Percentiles rank a stretch among this genome's conserved stretches.
These are phyloP conservation scores for Bolboschoenoplectus hybrid DNA, from an alignment of 202 grass and related monocot species.

Conservation along the genomic window DNA sequence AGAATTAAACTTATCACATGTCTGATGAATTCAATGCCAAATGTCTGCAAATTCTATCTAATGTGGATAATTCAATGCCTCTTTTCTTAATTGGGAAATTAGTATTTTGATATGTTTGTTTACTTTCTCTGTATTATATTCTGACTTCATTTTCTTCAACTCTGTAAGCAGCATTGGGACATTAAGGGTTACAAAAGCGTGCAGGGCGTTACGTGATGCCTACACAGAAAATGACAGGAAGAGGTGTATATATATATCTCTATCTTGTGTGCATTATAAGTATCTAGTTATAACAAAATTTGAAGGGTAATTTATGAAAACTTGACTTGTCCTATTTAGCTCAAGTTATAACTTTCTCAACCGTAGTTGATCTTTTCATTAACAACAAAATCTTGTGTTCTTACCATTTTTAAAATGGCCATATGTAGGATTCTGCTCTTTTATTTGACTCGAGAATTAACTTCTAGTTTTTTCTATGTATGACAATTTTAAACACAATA, in stretches of 20 bases:
- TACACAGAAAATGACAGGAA: slow-evolving; percentile 8
- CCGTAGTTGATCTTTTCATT: not conserved
- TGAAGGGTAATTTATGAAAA: not conserved
- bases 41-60: not conserved
- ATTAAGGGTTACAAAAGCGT: not conserved
- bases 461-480: not conserved
- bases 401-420: not conserved
- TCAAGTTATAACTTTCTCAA: not conserved
- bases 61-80: not conserved
- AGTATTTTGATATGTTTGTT: not conserved
- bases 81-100: not conserved
- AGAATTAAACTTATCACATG: not conserved
- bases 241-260: not conserved
- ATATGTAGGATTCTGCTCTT: not conserved
- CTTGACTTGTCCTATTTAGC: not conserved
- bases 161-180: slow-evolving; percentile 31
- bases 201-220: not conserved
- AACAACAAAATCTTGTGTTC: not conserved
- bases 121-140: not conserved
- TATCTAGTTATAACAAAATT: not conserved
- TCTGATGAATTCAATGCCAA: not conserved
- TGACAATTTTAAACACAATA: not conserved
- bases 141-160: not conserved
- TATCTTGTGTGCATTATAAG: not conserved
- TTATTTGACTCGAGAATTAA: not conserved